Evolutionary conservation across 805 yeast genomes (phyloP), one percentile per base, ranked within the genome.

Genomic region (Wickerhamia fluorescens): DNA sequence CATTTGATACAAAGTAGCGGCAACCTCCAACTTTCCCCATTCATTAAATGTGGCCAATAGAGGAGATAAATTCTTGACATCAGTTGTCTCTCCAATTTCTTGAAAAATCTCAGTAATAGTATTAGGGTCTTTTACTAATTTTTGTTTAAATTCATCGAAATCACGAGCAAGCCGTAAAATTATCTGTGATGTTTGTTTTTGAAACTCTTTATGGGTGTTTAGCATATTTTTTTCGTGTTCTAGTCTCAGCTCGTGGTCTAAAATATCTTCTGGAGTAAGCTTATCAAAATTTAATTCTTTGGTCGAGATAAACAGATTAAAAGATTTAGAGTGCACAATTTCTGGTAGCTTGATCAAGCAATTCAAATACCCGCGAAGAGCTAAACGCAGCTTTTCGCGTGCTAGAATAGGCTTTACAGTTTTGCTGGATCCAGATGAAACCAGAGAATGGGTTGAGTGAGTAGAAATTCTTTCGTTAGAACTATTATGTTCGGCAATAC

Each of bases 1-100:
- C 21, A 81, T 42, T 39, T 84, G 86, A 53, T 84, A 88, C 3
- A 89, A 57, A 0, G 95, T 79, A 0, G 95, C 82, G 0, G 96
- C 85, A 6, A 85, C 54, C 49, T 87, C 89, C 7, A 89, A 71
- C 36, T 86, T 75, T 36, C 80, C 72, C 85, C 95, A 80, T 41
- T 83, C 86, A 23, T 85, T 64, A 39, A 88, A 78, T 27, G 83
- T 71, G 38, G 67, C 65, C 24, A 87, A 61, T 21, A 82, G 64
- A 2, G 82, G 80, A 5, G 89, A 73, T 27, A 86, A 59, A 6
- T 81, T 73, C 8, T 56, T 55, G 5, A 83, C 67, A 9, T 57
- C 60, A 0, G 58, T 51, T 22, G 76, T 69, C 3, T 52, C 48
- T 30, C 80, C 79, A 15, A 92, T 61, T 42, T 86, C 94, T 16